These are phyloP conservation scores for Apiotrichum veenhuisii DNA, from an alignment of 1,284 basidiomycete genomes.

Conservation along the genomic window DNA sequence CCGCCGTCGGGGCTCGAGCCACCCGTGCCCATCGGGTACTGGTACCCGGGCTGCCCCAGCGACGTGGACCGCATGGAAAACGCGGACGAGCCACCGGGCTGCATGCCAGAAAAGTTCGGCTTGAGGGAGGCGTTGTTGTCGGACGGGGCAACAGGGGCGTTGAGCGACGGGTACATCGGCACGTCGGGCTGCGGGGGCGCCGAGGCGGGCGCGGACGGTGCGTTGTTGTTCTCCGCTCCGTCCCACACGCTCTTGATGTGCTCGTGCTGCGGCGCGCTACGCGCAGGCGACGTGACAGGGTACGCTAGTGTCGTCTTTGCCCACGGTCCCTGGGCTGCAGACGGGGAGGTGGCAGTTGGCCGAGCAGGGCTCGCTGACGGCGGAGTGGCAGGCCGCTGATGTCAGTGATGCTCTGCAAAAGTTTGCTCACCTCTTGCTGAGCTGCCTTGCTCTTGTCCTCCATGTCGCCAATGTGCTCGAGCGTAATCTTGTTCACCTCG, in stretches of 20 bases:
- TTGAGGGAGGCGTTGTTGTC: conserved; percentile 19
- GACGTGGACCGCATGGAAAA: conserved; percentile 7
- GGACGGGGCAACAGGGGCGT: conserved; percentile 24
- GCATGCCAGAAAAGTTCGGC: conserved; percentile 18
- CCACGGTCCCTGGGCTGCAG: conserved; percentile 23
- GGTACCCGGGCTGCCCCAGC: conserved; percentile 4
- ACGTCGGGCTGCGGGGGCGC: conserved; percentile 22
- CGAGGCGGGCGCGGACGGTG: conserved; percentile 4
- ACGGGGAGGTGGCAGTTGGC: conserved; percentile 23
- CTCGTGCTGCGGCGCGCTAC: conserved; percentile 32
- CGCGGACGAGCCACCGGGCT: conserved; percentile 3
- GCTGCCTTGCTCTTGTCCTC: conserved; percentile 21
- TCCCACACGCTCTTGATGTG: conserved; percentile 43
- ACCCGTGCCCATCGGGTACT: conserved; percentile 17
- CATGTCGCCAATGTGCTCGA: conserved; percentile 43
- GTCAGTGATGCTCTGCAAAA: background rate
- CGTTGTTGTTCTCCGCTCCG: conserved; percentile 7
- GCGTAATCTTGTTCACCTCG: conserved; percentile 49
- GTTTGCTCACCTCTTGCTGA: conserved; percentile 24
- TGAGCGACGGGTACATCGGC: conserved; percentile 42
- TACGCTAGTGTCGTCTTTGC: conserved; percentile 27
- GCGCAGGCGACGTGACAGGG: conserved; percentile 25
- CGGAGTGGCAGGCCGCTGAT: conserved; percentile 33
- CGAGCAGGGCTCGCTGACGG: conserved; percentile 13
- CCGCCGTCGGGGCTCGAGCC: conserved; percentile 16